Percentiles rank a stretch among this genome's conserved stretches.
These are phyloP conservation scores for Setomelanomma holmii DNA, from an alignment of 2,329 filamentous ascomycete species.

Conservation along the genomic window DNA sequence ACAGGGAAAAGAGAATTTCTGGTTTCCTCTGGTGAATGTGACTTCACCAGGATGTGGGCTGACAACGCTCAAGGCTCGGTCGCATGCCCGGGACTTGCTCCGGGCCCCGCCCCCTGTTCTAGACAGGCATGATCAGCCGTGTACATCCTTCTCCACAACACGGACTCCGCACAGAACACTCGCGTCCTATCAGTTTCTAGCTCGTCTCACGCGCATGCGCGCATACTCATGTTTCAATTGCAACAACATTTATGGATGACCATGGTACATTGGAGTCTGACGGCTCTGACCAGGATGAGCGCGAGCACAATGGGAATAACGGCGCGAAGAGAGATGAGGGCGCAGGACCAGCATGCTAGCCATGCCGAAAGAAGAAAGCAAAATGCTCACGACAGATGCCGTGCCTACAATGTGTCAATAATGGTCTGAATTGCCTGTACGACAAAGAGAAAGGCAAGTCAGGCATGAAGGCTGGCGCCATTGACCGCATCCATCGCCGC, in stretches of 20 bases:
- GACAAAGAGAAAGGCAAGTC: constrained; percentile 40
- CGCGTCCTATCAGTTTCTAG: not conserved
- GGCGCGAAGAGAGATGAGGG: constrained; percentile 1
- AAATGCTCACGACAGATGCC: constrained; percentile 54
- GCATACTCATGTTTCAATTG: not conserved
- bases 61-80: not conserved
- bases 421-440: constrained; percentile 37
- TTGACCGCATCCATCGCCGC: constrained; percentile 42
- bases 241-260: not conserved
- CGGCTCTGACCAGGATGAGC: not conserved
- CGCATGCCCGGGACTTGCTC: not conserved
- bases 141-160: not conserved
- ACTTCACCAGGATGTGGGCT: not conserved
- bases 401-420: constrained; percentile 52
- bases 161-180: not conserved
- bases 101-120: not conserved
- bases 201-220: no score
- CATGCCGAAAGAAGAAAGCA: constrained; percentile 56
- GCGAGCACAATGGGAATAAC: not conserved
- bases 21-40: no score
- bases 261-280: not conserved
- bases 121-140: not conserved
- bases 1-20: no score
- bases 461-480: constrained; percentile 41
- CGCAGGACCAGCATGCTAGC: constrained; percentile 43